Evolutionary conservation across 2,329 filamentous ascomycete species (phyloP).

Genomic region (Epichloe bromicola): DNA sequence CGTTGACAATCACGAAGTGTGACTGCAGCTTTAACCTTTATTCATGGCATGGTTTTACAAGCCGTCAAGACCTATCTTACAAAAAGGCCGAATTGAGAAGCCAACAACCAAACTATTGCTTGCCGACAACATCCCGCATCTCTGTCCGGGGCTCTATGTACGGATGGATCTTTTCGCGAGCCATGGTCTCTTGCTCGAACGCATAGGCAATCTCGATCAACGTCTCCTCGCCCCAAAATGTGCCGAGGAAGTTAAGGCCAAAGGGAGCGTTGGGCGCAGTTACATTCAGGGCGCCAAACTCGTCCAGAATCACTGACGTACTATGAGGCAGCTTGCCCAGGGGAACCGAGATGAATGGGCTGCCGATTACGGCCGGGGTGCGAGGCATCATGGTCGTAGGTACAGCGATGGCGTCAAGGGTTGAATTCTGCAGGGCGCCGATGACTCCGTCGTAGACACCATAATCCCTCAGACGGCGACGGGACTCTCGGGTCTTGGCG

Average conservation of each 20-base stretch:
- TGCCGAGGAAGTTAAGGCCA: constrained; percentile 48
- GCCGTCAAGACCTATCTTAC: no score
- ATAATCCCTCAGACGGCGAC: no score
- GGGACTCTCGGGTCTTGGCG: no score
- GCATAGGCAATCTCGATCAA: constrained; percentile 54
- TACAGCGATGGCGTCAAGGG: constrained; percentile 46
- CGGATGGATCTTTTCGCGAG: constrained; percentile 15
- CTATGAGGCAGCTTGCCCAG: constrained; percentile 43
- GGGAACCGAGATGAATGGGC: constrained; percentile 48
- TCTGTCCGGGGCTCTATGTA: constrained; percentile 20
- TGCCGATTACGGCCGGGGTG: constrained; percentile 42
- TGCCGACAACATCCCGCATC: constrained; percentile 13
- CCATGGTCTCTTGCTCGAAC: constrained; percentile 46
- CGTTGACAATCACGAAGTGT: no score
- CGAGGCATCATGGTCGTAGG: constrained; percentile 36
- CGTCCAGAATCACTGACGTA: constrained; percentile 31
- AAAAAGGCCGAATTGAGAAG: neutral
- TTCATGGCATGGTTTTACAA: no score
- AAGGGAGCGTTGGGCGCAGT: constrained; percentile 45
- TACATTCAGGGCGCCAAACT: constrained; percentile 31
- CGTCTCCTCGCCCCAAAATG: constrained; percentile 43
- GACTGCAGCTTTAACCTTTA: no score
- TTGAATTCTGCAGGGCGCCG: constrained; percentile 39
- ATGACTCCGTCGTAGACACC: constrained; percentile 45
- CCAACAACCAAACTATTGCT: neutral